Evolutionary conservation across 805 yeast species (phyloP).

Genomic region (Candida boleticola): DNA sequence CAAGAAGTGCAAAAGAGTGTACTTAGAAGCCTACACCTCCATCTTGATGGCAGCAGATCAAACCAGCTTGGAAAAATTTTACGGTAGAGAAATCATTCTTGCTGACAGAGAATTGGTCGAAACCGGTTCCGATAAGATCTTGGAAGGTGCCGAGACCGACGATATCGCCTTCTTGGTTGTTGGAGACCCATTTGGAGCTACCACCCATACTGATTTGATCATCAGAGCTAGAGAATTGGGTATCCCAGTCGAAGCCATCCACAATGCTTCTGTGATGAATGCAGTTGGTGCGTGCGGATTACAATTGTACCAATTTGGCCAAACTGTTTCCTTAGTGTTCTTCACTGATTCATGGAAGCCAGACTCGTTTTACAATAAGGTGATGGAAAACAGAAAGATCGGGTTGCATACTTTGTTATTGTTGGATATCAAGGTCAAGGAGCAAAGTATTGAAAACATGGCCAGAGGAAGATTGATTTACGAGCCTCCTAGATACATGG

Average conservation of each 20-base stretch:
- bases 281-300: slow-evolving; percentile 98
- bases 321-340: slow-evolving; percentile 93
- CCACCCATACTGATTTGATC: slow-evolving; percentile 94
- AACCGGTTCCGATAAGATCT: slow-evolving; percentile 77
- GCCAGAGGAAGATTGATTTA: slow-evolving; percentile 88
- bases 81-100: slow-evolving; percentile 78
- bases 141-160: slow-evolving; percentile 70
- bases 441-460: slow-evolving; percentile 91
- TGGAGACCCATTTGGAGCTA: slow-evolving; percentile 97
- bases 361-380: slow-evolving; percentile 87
- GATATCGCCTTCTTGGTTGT: slow-evolving; percentile 95
- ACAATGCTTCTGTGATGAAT: slow-evolving; percentile 96
- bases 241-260: slow-evolving; percentile 78
- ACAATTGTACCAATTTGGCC: slow-evolving; percentile 93
- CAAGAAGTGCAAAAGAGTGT: slow-evolving; percentile 82
- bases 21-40: slow-evolving; percentile 92
- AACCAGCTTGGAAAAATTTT: slow-evolving; percentile 71
- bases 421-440: slow-evolving; percentile 93
- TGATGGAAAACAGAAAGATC: slow-evolving; percentile 82
- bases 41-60: slow-evolving; percentile 90
- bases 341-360: slow-evolving; percentile 97
- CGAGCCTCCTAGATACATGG: slow-evolving; percentile 98
- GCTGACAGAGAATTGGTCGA: slow-evolving; percentile 97
- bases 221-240: slow-evolving; percentile 85
- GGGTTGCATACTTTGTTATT: slow-evolving; percentile 90